A percentile compares a stretch with the other conserved stretches of the same genome.
phyloP scores from a whole-genome alignment of 352 stramenopile genomes.

The Phytophthora chlamydospora region DNA sequence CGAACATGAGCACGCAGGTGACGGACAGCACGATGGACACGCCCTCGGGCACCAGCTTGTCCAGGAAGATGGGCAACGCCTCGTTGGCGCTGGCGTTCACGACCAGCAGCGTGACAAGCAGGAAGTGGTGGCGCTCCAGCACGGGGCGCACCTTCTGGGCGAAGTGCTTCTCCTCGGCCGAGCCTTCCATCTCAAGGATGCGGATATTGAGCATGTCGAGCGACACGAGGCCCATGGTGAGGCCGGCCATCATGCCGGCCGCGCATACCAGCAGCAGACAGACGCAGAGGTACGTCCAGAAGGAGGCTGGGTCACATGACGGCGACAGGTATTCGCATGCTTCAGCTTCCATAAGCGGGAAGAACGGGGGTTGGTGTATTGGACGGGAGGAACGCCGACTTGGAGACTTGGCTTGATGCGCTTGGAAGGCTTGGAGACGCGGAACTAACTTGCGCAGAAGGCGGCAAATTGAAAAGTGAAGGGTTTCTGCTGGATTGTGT shows the following conservation, averaged over 20 bases:
- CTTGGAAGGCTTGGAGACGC: background rate
- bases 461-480: slow-evolving; percentile 5
- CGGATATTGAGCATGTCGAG: slow-evolving; percentile 84
- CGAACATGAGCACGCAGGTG: slow-evolving; percentile 95
- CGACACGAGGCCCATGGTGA: slow-evolving; percentile 79
- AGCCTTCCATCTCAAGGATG: slow-evolving; percentile 81
- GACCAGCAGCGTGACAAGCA: slow-evolving; percentile 95
- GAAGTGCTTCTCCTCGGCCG: slow-evolving; percentile 70
- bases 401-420: background rate
- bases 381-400: slow-evolving; percentile 1
- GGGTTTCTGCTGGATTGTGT: too few species aligned
- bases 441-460: background rate
- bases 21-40: slow-evolving; percentile 94
- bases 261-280: slow-evolving; percentile 56
- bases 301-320: slow-evolving; percentile 67
- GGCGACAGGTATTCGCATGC: slow-evolving; percentile 68
- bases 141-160: slow-evolving; percentile 87
- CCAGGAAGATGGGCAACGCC: slow-evolving; percentile 93
- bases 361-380: slow-evolving; percentile 1
- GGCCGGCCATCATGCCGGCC: slow-evolving; percentile 74
- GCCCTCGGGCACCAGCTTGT: slow-evolving; percentile 81
- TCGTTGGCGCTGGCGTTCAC: slow-evolving; percentile 95
- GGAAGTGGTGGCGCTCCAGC: slow-evolving; percentile 90
- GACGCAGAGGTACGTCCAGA: slow-evolving; percentile 61
- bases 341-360: slow-evolving; percentile 34